Percentiles rank a stretch among this genome's conserved stretches.
Evolutionary conservation across 192 early-diverging fungal species (phyloP).

Genomic region (Spizellomyces sp.): DNA sequence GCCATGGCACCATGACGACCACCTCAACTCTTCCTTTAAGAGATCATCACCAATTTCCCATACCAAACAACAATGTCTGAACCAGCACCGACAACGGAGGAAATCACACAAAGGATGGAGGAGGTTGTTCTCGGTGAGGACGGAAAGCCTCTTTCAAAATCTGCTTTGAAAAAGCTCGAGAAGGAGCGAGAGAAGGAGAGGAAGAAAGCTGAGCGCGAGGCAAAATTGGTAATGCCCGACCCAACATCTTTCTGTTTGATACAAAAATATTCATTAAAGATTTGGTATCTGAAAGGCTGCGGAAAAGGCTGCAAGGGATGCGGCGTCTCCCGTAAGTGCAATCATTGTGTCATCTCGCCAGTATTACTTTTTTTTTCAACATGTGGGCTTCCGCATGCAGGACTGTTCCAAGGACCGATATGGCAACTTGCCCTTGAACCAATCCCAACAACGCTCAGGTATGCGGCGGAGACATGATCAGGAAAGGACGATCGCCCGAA

Average conservation of each 20-base stretch:
- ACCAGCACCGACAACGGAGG: constrained; percentile 3
- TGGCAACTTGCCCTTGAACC: constrained; percentile 85
- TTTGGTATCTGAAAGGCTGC: constrained; percentile 55
- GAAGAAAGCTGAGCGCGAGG: constrained; percentile 61
- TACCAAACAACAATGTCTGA: constrained; percentile 8
- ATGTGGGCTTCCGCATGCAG: constrained; percentile 5
- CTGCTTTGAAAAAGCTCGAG: constrained; percentile 90
- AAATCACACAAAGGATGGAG: constrained; percentile 23
- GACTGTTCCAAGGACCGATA: constrained; percentile 86
- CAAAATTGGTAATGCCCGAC: constrained; percentile 34
- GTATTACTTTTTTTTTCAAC: background rate
- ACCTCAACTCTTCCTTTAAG: no score
- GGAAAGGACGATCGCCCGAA: background rate
- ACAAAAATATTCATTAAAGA: background rate
- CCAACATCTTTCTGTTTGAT: background rate
- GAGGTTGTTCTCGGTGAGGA: constrained; percentile 65
- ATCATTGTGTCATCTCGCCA: background rate
- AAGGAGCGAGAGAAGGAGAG: constrained; percentile 87
- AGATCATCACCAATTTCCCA: no score
- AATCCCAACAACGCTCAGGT: constrained; percentile 76
- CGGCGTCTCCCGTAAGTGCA: constrained; percentile 46
- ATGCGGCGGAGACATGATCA: background rate
- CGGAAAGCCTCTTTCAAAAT: constrained; percentile 89
- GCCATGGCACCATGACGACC: no score
- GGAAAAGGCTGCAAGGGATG: constrained; percentile 68